Percentiles rank a stretch among this genome's conserved stretches.
Conservation (phyloP, 164 flowering plant species). For the Magnolia officinalis region DNA sequence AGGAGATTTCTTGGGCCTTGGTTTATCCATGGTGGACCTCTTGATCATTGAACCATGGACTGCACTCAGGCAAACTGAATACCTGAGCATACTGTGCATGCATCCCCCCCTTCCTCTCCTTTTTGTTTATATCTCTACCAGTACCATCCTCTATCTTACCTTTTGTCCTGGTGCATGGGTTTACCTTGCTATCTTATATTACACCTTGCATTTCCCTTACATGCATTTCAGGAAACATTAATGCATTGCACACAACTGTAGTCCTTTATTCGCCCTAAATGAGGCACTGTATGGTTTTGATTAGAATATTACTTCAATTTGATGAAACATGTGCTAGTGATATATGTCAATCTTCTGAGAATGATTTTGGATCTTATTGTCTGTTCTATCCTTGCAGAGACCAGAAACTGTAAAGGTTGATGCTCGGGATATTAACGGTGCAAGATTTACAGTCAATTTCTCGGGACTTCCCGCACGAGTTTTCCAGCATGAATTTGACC, state of each 20-base stretch:
- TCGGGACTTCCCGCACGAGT: slow-evolving; percentile 82
- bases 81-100: not conserved
- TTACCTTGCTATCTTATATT: not conserved
- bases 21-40: not conserved
- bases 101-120: not conserved
- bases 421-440: slow-evolving; percentile 77
- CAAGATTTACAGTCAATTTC: slow-evolving; percentile 60
- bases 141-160: not conserved
- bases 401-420: slow-evolving; percentile 85
- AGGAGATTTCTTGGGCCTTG: too few species aligned
- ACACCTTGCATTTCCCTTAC: not conserved
- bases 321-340: not conserved
- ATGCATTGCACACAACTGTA: not conserved
- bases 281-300: not conserved
- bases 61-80: not conserved
- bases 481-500: slow-evolving; percentile 98
- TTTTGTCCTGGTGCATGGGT: not conserved
- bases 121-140: not conserved
- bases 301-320: not conserved
- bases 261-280: not conserved
- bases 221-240: not conserved
- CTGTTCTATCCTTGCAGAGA: slow-evolving; percentile 48
- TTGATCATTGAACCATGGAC: too few species aligned
- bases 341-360: not conserved
- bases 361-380: not conserved